These are phyloP conservation scores for Penicillium odoratum DNA, from an alignment of 495 filamentous ascomycete species.

Conservation along the genomic window DNA sequence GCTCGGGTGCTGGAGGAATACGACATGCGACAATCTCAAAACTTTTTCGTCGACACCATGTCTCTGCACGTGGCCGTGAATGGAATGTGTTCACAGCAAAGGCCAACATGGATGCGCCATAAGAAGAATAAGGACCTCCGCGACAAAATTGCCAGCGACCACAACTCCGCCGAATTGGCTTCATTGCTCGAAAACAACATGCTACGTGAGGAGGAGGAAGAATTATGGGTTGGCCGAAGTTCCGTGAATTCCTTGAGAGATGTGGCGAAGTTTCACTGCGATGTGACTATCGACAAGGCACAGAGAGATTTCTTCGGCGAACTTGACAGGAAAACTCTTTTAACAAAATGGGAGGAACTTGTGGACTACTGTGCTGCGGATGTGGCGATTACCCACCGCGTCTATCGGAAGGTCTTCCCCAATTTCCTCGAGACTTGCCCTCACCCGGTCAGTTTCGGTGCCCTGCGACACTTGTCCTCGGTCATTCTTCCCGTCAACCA, in stretches of 20 bases:
- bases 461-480: slow-evolving; percentile 85
- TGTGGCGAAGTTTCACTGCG: slow-evolving; percentile 94
- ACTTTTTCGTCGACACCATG: slow-evolving; percentile 96
- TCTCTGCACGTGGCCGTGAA: slow-evolving; percentile 97
- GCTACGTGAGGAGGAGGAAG: slow-evolving; percentile 79
- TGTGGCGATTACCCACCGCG: slow-evolving; percentile 86
- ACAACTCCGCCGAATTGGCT: slow-evolving; percentile 66
- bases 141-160: slow-evolving; percentile 75
- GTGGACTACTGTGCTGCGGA: slow-evolving; percentile 96
- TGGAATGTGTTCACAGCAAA: slow-evolving; percentile 96
- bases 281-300: slow-evolving; percentile 87
- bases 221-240: slow-evolving; percentile 91
- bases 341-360: slow-evolving; percentile 71
- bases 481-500: slow-evolving; percentile 89
- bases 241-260: slow-evolving; percentile 94
- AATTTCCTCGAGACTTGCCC: slow-evolving; percentile 85
- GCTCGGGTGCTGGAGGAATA: slow-evolving; percentile 91
- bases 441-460: slow-evolving; percentile 96
- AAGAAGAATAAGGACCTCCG: slow-evolving; percentile 83
- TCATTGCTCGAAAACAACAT: slow-evolving; percentile 66
- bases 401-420: slow-evolving; percentile 89
- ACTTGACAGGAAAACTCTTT: slow-evolving; percentile 67
- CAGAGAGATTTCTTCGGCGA: slow-evolving; percentile 85
- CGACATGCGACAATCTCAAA: slow-evolving; percentile 73
- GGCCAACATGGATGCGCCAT: slow-evolving; percentile 95